Evolutionary conservation across 2,329 filamentous ascomycete genomes (phyloP), one percentile per base, ranked within the genome.

Genomic region (Zymoseptoria brevis): DNA sequence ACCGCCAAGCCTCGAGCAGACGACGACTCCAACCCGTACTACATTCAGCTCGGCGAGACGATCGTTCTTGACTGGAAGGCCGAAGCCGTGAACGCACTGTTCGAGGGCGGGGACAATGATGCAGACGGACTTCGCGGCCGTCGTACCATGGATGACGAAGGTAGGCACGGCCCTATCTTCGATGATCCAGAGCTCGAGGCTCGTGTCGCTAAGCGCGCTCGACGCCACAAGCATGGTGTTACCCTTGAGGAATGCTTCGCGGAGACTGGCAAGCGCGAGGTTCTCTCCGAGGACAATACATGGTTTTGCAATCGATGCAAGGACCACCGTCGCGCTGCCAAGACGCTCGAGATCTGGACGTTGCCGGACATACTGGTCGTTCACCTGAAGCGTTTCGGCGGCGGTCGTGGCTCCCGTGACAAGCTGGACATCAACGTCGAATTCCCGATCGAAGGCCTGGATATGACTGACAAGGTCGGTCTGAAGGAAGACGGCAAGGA

Each of bases 301-400:
- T 99, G 94, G 94, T 97, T 95, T 72, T 99, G 94, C 71, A 93
- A 90, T 58, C 85, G 90, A 29, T 99, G 94, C 81, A 97, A 97
- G 73, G 90, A 96, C 68, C 88, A 96, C 69, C 86, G 90, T 16
- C 87, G 90, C 61, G 94, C 94, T 19, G 92, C 87, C 76, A 99
- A 99, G 79, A 96, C 94, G 69, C 90, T 99, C 56, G 92, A 97
- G 71, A 83, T 99, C 19, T 99, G 94, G 94, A 96, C 93, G 71
- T 87, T 89, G 1, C 94, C 94, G 0, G 94, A 99, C 73, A 95
- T 97, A 62, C 82, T 99, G 16, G 88, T 97, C 50, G 88, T 96
- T 62, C 94, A 99, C 71, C 81, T 99, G 54, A 99, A 99, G 79
- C 86, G 94, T 6, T 99, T 99, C 73, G 96, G 90, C 71, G 91